Percentiles rank a stretch among this genome's conserved stretches.
Evolutionary conservation across 1,284 basidiomycete species (phyloP).

Genomic region (Fomitopsis pinicola): DNA sequence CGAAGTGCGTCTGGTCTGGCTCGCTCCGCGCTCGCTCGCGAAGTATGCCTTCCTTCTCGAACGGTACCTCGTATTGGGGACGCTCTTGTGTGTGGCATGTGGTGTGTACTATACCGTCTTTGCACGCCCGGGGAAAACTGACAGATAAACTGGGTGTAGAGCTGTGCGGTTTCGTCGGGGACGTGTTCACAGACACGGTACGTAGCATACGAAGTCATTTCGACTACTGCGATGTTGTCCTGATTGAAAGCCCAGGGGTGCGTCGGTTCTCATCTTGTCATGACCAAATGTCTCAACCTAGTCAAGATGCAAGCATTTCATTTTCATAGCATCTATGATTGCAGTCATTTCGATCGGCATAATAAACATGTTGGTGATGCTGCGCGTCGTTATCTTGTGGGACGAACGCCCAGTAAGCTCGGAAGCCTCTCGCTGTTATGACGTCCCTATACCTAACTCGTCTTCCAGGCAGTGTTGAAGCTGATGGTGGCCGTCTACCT

Average conservation of each 20-base stretch:
- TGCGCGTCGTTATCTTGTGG: conserved; percentile 28
- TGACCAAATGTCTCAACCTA: neutral
- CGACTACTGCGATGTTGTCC: neutral
- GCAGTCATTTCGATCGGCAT: conserved; percentile 24
- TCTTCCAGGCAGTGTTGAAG: conserved; percentile 19
- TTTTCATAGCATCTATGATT: conserved; percentile 21
- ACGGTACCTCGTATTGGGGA: conserved; percentile 41
- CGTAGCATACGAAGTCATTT: conserved; percentile 1
- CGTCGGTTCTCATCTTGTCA: neutral
- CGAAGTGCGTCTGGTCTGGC: conserved; percentile 45
- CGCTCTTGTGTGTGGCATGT: conserved; percentile 32
- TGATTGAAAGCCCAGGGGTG: neutral
- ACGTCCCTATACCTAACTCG: neutral
- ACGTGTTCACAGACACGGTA: conserved; percentile 18
- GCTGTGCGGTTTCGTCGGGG: conserved; percentile 19
- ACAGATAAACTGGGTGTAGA: neutral
- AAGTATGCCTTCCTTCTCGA: conserved; percentile 43
- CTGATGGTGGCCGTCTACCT: conserved; percentile 22
- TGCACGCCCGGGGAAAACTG: too few relatives aligned
- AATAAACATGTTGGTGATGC: conserved; percentile 27
- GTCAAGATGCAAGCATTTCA: conserved; percentile 22
- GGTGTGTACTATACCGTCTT: conserved; percentile 25
- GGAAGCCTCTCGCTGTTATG: neutral
- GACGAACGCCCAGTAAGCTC: conserved; percentile 23
- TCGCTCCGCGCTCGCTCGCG: conserved; percentile 32